These are phyloP conservation scores for Citrullus colocynthis DNA, from an alignment of 306 rosid genomes.

Conservation along the genomic window DNA sequence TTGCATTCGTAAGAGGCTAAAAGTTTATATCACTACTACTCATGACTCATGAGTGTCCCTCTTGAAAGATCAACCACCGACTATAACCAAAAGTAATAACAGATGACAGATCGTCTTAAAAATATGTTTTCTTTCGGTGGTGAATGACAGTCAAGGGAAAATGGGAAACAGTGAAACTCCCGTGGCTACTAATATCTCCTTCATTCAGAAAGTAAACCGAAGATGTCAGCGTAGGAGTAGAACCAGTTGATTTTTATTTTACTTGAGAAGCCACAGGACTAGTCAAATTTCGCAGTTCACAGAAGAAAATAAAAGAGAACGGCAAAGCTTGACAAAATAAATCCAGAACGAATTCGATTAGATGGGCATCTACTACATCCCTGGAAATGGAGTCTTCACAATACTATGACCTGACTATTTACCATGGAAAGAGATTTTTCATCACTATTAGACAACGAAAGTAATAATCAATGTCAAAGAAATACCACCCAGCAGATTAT, in stretches of 20 bases:
- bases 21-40: not conserved
- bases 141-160: not conserved
- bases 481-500: not conserved
- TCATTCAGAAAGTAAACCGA: not conserved
- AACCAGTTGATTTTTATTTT: not conserved
- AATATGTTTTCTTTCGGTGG: not conserved
- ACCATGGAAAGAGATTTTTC: not conserved
- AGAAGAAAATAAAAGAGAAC: not conserved
- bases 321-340: not conserved
- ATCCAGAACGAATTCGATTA: not conserved
- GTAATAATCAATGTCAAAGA: not conserved
- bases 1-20: not conserved
- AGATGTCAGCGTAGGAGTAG: not conserved
- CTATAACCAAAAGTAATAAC: not conserved
- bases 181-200: slow-evolving; percentile 4
- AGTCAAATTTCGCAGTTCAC: not conserved
- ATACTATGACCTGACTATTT: not conserved
- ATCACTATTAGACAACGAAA: not conserved
- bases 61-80: not conserved
- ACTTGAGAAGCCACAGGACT: not conserved
- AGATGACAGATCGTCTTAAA: not conserved
- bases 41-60: not conserved
- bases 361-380: not conserved
- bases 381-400: not conserved
- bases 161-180: not conserved